These are phyloP conservation scores for Blastomyces parvus DNA, from an alignment of 2,329 filamentous ascomycete genomes.

Conservation along the genomic window DNA sequence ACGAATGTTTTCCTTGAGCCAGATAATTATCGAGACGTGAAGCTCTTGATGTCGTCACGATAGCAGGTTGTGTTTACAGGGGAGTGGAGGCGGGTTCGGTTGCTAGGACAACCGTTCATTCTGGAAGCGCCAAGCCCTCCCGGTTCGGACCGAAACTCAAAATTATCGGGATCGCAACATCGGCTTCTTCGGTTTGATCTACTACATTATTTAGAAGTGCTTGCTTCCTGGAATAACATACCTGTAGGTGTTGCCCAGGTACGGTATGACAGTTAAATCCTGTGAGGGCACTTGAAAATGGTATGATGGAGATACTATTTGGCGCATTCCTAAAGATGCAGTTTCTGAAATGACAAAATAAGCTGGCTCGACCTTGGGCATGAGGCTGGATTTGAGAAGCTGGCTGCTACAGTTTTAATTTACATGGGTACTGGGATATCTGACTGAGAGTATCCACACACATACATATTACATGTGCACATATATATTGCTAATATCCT, in stretches of 20 bases:
- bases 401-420: neutral
- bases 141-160: slow-evolving; percentile 3
- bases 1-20: neutral
- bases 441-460: neutral
- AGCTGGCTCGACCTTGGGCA: neutral
- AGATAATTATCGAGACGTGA: neutral
- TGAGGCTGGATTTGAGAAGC: neutral
- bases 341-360: neutral
- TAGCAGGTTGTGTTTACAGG: neutral
- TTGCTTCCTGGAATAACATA: neutral
- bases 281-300: neutral
- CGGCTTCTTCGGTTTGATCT: too few species aligned
- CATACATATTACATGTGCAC: neutral
- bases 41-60: neutral
- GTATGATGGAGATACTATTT: neutral
- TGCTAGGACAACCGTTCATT: neutral
- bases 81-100: neutral
- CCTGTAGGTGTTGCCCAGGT: neutral
- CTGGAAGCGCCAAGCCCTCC: neutral
- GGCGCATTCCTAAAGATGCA: neutral
- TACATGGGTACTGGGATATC: neutral
- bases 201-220: too few species aligned
- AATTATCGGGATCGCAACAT: neutral
- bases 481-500: neutral
- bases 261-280: neutral